phyloP scores from a whole-genome alignment of 495 filamentous ascomycete species.

The Podospora pseudopauciseta region DNA sequence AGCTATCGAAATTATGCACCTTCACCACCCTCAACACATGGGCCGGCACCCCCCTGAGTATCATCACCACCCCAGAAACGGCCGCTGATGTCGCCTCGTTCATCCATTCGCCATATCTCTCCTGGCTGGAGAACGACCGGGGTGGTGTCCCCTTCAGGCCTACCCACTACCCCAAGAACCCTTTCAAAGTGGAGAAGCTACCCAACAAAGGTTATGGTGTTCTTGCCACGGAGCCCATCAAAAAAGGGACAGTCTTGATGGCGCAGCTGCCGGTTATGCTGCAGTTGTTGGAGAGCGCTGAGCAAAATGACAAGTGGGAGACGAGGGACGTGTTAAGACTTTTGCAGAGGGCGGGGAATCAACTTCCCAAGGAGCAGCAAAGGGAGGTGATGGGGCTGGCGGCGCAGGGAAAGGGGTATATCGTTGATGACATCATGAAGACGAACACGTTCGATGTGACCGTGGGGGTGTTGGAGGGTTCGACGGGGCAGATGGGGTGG shows the following conservation, averaged over 20 bases:
- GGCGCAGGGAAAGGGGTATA: slow-evolving; percentile 19
- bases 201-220: slow-evolving; percentile 27
- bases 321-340: slow-evolving; percentile 22
- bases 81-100: slow-evolving; percentile 20
- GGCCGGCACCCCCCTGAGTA: slow-evolving; percentile 22
- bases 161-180: slow-evolving; percentile 4
- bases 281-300: slow-evolving; percentile 19
- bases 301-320: slow-evolving; percentile 19
- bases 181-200: slow-evolving; percentile 25
- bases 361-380: slow-evolving; percentile 11
- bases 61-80: slow-evolving; percentile 29
- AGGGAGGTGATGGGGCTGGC: slow-evolving; percentile 13
- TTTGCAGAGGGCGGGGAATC: slow-evolving; percentile 26
- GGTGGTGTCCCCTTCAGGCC: slow-evolving; percentile 12
- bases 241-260: slow-evolving; percentile 22
- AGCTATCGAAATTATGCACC: slow-evolving; percentile 25
- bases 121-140: slow-evolving; percentile 27
- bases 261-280: slow-evolving; percentile 24
- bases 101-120: slow-evolving; percentile 22
- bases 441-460: slow-evolving; percentile 32
- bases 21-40: slow-evolving; percentile 25
- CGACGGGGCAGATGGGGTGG: not conserved
- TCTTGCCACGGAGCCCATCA: slow-evolving; percentile 25
- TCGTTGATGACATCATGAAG: slow-evolving; percentile 32
- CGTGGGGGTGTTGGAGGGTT: slow-evolving; percentile 14